These are phyloP conservation scores for Vigna nakashimae DNA, from an alignment of 306 rosid species.

Conservation along the genomic window DNA sequence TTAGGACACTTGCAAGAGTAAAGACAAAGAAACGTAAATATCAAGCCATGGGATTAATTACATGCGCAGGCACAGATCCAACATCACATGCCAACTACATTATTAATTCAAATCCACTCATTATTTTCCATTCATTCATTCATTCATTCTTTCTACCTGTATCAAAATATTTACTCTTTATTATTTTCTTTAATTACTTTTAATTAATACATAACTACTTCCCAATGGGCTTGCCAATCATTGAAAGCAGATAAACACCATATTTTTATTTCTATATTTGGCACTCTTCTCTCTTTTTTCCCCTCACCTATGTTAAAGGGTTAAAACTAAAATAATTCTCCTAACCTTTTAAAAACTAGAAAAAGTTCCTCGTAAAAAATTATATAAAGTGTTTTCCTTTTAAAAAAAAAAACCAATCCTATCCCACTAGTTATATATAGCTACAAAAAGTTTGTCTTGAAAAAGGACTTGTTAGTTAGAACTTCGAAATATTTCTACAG, in stretches of 20 bases:
- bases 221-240: not conserved
- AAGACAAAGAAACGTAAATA: conserved; percentile 56
- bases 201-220: no score
- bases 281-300: not conserved
- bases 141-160: not conserved
- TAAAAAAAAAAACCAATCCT: not conserved
- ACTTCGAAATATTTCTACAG: conserved; percentile 10
- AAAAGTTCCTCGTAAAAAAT: not conserved
- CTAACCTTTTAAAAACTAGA: not conserved
- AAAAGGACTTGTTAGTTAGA: conserved; percentile 4
- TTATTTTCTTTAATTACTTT: no score
- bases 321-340: not conserved
- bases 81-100: not conserved
- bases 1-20: conserved; percentile 50
- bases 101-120: not conserved
- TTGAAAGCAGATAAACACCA: not conserved
- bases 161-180: not conserved
- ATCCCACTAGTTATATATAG: conserved; percentile 4
- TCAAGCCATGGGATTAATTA: conserved; percentile 40
- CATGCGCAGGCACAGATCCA: not conserved
- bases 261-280: not conserved
- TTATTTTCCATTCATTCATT: not conserved
- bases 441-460: conserved; percentile 14
- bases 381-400: not conserved
- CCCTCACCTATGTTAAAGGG: not conserved